Evolutionary conservation across 768 basidiomycete species (phyloP), one percentile per base, ranked within the genome.

Genomic region (Boletus speciosus): DNA sequence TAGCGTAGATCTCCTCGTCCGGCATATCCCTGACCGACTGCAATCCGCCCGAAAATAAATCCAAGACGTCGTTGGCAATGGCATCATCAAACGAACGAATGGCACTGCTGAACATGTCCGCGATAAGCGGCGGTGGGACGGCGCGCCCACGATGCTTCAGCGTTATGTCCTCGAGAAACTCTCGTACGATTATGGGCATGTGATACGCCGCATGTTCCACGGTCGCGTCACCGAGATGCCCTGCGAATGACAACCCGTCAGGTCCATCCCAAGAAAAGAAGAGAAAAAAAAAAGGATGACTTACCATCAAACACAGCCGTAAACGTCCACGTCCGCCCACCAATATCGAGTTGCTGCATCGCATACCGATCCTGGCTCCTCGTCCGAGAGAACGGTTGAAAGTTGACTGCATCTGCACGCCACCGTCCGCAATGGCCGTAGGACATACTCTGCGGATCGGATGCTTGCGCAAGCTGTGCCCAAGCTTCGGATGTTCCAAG

Each of bases 271-370:
- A 27, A 19, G 21, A 29, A 23, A 31, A 16, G 21, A 29, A 39
- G n/a, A 23, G 19, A 32, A 25, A n/a, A 48, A 41, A 12, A 3
- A 35, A 43, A 16, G 12, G 37, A 34, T 32, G 19, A 64, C 82
- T 56, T 61, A 81, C 85, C 85, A 66, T 87, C 85, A 61, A 87
- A 87, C 35, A 87, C 84, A 44, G 82, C 85, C 1, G 83, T 84
- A 57, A 87, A 75, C n/a, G 76, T 74, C 85, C 85, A 87, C 46
- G 72, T 68, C 31, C 73, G 77, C 14, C 81, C 85, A 46, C 74
- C 74, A 49, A 87, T 71, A 41, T 82, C 72, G 52, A 85, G 73
- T 61, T 78, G 76, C 8, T 79, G 79, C 51, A 84, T 76, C 31
- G 83, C 77, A 57, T 84, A 84, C 52, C 85, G 76, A 61, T 87